Base-by-base conservation (phyloP, 208 protist genomes). In the Leishmania amazonensis region DNA sequence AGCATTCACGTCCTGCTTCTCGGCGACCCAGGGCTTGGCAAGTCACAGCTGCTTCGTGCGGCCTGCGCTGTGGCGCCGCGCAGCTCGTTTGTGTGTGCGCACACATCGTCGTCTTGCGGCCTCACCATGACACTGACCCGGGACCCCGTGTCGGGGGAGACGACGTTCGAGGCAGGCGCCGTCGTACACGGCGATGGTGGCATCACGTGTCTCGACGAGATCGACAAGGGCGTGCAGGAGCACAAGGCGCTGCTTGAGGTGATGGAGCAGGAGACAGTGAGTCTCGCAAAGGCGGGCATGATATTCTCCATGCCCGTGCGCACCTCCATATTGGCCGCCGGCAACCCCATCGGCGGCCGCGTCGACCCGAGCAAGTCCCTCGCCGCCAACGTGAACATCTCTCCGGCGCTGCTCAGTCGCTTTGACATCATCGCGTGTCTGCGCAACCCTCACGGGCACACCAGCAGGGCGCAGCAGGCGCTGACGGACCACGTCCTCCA, bases 221-320 rank as follows among this genome's bases (percentile, higher is more conserved):
- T 99, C 87, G 99, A 99, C 89, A 99, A 99, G 90, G 89, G 90
- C 11, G 89, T 87, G 19, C 83, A 87, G 28, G 99, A 99, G 85
- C 99, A 99, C 89, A 96, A 99, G 77, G 98, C 99, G 24, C 95
- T 99, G 65, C 91, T 99, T 13, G 99, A 99, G 90, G 99, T 99
- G 28, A 99, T 99, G 99, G 99, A 99, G 88, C 99, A 99, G 90
- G 99, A 99, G 88, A 96, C 91, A 45, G 98, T 99, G 54, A 99
- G 98, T 75, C 98, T 99, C 53, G 99, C 99, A 19, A 99, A 99
- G 91, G 99, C 99, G 6, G 98, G 98, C 57, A 93, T 97, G 90
- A 96, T 99, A 38, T 99, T 98, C 89, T 99, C 93, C 31, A 96
- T 99, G 75, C 98, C 98, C 1, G 97, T 99, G 65, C 92, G 98